phyloP scores from a whole-genome alignment of 2,329 filamentous ascomycete genomes.

The Ampelomyces quisqualis region DNA sequence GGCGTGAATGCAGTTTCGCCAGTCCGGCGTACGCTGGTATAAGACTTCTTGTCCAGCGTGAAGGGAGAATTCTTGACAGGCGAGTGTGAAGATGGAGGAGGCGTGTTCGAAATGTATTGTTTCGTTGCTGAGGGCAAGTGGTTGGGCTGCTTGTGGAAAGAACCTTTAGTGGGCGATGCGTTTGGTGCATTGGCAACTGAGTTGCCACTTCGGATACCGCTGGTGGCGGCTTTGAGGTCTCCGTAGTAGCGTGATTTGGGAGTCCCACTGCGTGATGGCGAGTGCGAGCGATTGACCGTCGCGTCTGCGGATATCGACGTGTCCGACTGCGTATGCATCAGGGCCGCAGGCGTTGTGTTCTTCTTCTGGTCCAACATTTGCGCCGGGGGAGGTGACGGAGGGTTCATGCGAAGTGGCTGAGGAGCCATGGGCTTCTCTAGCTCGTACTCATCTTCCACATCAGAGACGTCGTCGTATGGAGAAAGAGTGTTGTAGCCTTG shows the following conservation, averaged over 20 bases:
- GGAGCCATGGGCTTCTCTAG: constrained; percentile 34
- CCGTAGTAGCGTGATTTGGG: constrained; percentile 51
- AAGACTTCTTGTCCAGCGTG: constrained; percentile 36
- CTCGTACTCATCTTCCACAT: constrained; percentile 32
- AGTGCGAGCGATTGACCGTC: no score
- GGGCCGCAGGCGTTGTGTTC: constrained; percentile 18
- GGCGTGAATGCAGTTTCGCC: constrained; percentile 35
- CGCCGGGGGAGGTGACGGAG: constrained; percentile 43
- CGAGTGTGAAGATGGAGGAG: constrained; percentile 12
- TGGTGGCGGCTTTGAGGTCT: constrained; percentile 48
- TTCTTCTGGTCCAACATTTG: constrained; percentile 17
- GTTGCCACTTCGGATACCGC: constrained; percentile 36
- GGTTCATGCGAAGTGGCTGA: constrained; percentile 52
- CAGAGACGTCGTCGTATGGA: constrained; percentile 30
- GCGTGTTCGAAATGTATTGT: constrained; percentile 33
- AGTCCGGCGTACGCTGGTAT: constrained; percentile 34
- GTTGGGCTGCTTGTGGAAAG: constrained; percentile 20
- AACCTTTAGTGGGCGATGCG: constrained; percentile 26
- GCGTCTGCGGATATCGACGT: constrained; percentile 32
- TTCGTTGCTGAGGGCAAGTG: constrained; percentile 31
- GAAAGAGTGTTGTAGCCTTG: constrained; percentile 34
- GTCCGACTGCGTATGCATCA: constrained; percentile 28
- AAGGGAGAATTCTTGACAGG: constrained; percentile 28
- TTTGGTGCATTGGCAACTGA: constrained; percentile 27
- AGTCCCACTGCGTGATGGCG: constrained; percentile 31